These are phyloP conservation scores for Trichoderma aggressivum DNA, from an alignment of 2,329 filamentous ascomycete species.

Conservation along the genomic window DNA sequence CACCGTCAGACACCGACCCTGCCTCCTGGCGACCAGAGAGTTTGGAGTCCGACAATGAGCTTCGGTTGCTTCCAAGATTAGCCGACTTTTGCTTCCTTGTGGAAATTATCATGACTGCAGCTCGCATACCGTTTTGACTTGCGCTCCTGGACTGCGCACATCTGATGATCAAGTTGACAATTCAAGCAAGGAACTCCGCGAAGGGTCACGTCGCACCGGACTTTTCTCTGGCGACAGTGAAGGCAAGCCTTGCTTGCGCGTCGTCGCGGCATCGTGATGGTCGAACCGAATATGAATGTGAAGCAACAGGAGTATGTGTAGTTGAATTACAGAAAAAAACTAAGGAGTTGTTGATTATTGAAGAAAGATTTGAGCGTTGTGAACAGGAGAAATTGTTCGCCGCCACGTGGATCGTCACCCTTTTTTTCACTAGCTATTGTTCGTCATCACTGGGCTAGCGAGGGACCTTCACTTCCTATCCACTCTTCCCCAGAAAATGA, in stretches of 20 bases:
- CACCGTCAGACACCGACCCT: neutral
- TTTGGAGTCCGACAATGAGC: neutral
- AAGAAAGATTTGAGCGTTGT: neutral
- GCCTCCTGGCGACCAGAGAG: neutral
- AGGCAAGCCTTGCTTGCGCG: constrained; percentile 15
- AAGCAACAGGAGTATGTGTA: neutral
- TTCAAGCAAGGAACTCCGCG: constrained; percentile 21
- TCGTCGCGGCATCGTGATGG: constrained; percentile 4
- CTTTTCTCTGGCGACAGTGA: constrained; percentile 18
- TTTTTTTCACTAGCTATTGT: neutral
- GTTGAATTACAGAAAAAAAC: neutral
- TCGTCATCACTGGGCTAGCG: neutral
- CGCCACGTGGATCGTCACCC: neutral
- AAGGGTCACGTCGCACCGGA: constrained; percentile 21
- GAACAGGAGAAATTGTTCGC: neutral
- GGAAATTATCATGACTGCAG: neutral
- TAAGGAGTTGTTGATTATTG: neutral
- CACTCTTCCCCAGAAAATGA: neutral
- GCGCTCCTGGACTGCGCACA: constrained; percentile 14
- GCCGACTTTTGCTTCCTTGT: neutral
- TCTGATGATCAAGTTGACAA: constrained; percentile 19
- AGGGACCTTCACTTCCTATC: neutral
- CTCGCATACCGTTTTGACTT: constrained; percentile 15
- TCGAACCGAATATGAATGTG: neutral
- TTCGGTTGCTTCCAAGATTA: neutral